Base-by-base conservation (phyloP, 805 yeast genomes). In the Kodamaea kakaduensis region DNA sequence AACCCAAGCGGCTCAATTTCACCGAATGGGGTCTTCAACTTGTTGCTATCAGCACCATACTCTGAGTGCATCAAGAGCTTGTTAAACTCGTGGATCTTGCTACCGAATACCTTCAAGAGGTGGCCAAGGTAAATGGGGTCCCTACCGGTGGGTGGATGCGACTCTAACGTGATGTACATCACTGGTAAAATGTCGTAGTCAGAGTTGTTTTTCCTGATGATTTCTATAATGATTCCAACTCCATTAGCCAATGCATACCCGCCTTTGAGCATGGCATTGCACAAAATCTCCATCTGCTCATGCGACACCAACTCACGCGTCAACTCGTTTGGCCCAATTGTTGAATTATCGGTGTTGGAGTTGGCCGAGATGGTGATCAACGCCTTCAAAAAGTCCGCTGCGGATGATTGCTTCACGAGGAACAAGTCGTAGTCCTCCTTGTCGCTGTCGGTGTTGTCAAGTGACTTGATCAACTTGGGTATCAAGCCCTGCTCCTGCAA, bases 51-150 rank as follows among this genome's bases (percentile, higher is more conserved):
- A 17, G 46, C 44, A 15, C 48, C 45, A 27, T 42, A 36, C 8
- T 41, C 19, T 8, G 53, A 37, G 26, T 52, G 50, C 44, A 54
- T 51, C 40, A 67, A 48, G n/a, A 67, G 45, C 16, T 51, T 38
- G 46, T 64, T 64, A 47, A 67, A 67, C 12, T 60, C 56, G 7
- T 52, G 51, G 32, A 67, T 64, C 18, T 59, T 51, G 32, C 49
- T 49, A 6, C 69, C 69, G 42, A 67, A 67, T 4, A 67, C 68
- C 41, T 56, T 48, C 19, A 67, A 51, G 38, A 67, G 52, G 43
- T 65, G 69, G 5, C 73, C 73, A 40, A 67, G 53, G 45, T 66
- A 67, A 31, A 67, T 67, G 1, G 73, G 71, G 44, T 67, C 73
- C 41, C 73, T 56, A 8, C 72, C 70, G 5, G 70, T 66, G 10